Evolutionary conservation across 495 filamentous ascomycete genomes (phyloP).

Genomic region (Annulohypoxylon stygium): DNA sequence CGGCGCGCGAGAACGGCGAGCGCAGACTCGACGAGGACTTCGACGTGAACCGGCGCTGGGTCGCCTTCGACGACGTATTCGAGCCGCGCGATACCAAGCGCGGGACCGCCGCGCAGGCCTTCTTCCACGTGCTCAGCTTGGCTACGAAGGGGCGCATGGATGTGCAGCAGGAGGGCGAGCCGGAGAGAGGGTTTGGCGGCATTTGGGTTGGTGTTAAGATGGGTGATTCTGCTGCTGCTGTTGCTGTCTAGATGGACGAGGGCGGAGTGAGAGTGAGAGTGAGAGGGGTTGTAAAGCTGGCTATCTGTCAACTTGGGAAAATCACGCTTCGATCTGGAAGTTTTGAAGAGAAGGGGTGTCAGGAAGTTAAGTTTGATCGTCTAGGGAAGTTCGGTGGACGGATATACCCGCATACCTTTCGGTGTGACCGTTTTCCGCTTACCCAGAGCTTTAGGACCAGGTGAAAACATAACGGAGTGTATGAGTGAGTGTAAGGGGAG

Average conservation of each 20-base stretch:
- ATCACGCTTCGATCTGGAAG: too few species aligned
- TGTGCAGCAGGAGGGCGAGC: slow-evolving; percentile 64
- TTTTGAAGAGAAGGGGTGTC: too few species aligned
- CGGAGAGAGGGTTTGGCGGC: slow-evolving; percentile 51
- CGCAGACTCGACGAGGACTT: slow-evolving; percentile 54
- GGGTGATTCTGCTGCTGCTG: slow-evolving; percentile 1
- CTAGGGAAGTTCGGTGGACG: background rate
- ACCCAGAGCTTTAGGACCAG: background rate
- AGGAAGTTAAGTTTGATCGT: background rate
- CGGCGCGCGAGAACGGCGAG: slow-evolving; percentile 54
- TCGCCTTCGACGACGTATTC: slow-evolving; percentile 73
- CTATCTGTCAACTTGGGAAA: too few species aligned
- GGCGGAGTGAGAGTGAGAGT: too few species aligned
- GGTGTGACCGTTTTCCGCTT: too few species aligned
- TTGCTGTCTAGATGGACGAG: background rate
- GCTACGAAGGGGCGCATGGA: slow-evolving; percentile 72
- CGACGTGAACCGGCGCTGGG: slow-evolving; percentile 53
- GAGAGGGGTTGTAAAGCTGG: too few species aligned
- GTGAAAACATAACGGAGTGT: background rate
- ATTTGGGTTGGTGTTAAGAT: slow-evolving; percentile 53
- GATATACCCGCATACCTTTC: background rate
- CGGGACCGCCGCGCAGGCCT: slow-evolving; percentile 75
- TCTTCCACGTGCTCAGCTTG: slow-evolving; percentile 79
- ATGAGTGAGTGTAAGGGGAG: background rate
- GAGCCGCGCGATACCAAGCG: slow-evolving; percentile 65